Conservation (phyloP, 345 rosid species). For the Trapa bicornis region DNA sequence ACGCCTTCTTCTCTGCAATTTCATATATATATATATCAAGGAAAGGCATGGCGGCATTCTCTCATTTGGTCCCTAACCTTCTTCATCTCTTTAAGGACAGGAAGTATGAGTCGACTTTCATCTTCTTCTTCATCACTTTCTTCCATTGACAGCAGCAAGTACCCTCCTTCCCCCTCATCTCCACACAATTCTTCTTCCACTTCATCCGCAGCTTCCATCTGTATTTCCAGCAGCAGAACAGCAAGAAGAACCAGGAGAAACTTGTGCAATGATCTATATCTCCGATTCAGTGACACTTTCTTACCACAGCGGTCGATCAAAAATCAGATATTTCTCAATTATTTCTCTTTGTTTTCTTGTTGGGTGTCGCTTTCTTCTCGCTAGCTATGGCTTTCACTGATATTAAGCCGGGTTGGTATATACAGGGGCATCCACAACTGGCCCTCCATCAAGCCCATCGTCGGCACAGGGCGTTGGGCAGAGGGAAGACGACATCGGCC, state of each 20-base stretch:
- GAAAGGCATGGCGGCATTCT: neutral
- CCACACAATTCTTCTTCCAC: neutral
- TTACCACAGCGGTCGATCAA: neutral
- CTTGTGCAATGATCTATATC: slow-evolving; percentile 23
- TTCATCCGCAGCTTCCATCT: neutral
- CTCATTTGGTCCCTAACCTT: neutral
- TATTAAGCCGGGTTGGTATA: neutral
- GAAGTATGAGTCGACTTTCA: slow-evolving; percentile 8
- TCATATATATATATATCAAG: neutral
- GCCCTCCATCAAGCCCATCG: slow-evolving; percentile 24
- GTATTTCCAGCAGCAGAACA: neutral
- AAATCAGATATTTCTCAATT: no score
- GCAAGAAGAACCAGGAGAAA: slow-evolving; percentile 9
- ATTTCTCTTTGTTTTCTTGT: neutral
- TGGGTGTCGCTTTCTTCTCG: neutral
- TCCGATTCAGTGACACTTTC: slow-evolving; percentile 15
- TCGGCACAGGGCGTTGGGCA: slow-evolving; percentile 12
- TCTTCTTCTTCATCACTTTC: slow-evolving; percentile 16
- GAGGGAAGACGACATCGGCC: neutral
- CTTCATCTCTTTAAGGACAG: neutral
- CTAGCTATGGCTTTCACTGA: neutral
- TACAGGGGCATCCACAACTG: slow-evolving; percentile 13
- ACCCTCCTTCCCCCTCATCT: slow-evolving; percentile 1
- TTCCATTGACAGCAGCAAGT: slow-evolving; percentile 18
- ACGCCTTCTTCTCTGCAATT: neutral